Conservation (phyloP, 164 flowering plant genomes). For the Platanus orientalis region DNA sequence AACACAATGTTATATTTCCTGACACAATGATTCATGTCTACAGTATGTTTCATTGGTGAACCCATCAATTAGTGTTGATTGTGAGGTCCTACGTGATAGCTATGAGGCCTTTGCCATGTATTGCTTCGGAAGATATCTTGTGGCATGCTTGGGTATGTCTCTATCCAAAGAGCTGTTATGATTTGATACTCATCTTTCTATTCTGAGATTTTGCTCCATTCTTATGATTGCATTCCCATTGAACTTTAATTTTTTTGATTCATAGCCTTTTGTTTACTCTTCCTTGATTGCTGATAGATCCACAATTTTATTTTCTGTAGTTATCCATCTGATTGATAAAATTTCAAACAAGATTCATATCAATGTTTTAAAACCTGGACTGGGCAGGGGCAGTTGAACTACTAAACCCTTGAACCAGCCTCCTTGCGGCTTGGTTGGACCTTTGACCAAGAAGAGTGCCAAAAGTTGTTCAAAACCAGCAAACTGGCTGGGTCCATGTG, state of each 20-base stretch:
- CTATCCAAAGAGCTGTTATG: background rate
- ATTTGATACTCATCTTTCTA: background rate
- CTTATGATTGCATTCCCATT: background rate
- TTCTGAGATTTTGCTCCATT: background rate
- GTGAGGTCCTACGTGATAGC: constrained; percentile 89
- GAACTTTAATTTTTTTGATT: background rate
- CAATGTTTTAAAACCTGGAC: too few relatives aligned
- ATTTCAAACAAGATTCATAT: too few relatives aligned
- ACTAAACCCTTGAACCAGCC: too few relatives aligned
- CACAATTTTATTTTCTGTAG: too few relatives aligned
- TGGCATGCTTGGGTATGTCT: constrained; percentile 90
- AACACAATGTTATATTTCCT: background rate
- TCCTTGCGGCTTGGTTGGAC: too few relatives aligned
- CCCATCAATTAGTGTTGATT: constrained; percentile 79
- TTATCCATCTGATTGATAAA: too few relatives aligned
- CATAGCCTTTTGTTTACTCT: too few relatives aligned
- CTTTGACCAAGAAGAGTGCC: too few relatives aligned
- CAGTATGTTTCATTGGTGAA: constrained; percentile 82
- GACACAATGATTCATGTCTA: constrained; percentile 9
- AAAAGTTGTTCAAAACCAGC: too few relatives aligned
- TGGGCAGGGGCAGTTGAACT: too few relatives aligned
- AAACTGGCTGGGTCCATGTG: too few relatives aligned
- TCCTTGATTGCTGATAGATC: too few relatives aligned
- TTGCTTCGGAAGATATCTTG: constrained; percentile 95
- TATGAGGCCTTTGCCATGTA: constrained; percentile 99